Conservation (phyloP, 306 rosid species). For the Prunus mongolica region DNA sequence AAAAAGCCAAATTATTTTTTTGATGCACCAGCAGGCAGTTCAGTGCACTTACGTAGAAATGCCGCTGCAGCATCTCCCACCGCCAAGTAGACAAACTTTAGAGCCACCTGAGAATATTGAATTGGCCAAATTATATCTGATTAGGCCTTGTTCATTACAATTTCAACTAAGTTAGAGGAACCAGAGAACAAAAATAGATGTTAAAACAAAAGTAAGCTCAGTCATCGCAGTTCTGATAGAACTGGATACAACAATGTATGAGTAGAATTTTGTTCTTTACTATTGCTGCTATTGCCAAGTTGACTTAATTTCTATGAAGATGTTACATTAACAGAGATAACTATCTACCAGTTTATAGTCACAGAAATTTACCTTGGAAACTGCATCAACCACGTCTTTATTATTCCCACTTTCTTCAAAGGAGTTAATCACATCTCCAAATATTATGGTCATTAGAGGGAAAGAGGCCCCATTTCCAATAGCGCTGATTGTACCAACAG, state of each 20-base stretch:
- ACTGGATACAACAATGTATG: too few species aligned
- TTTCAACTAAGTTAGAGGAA: not conserved
- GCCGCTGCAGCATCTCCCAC: slow-evolving; percentile 53
- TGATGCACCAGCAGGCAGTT: not conserved
- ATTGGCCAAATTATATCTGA: not conserved
- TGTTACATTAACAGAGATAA: not conserved
- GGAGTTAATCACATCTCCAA: slow-evolving; percentile 60
- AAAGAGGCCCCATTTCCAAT: slow-evolving; percentile 49
- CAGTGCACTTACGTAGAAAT: slow-evolving; percentile 53
- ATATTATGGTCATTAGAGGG: slow-evolving; percentile 59
- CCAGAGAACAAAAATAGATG: not conserved
- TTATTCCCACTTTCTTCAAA: slow-evolving; percentile 43
- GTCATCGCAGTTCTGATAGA: not conserved
- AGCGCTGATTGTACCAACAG: slow-evolving; percentile 58
- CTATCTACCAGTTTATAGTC: not conserved
- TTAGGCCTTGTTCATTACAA: not conserved
- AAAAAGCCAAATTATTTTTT: slow-evolving; percentile 1
- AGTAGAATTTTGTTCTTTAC: not conserved
- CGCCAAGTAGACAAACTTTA: slow-evolving; percentile 66
- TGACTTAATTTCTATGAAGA: not conserved
- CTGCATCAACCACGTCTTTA: slow-evolving; percentile 39
- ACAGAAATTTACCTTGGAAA: slow-evolving; percentile 43
- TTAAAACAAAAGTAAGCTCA: not conserved
- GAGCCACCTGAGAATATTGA: slow-evolving; percentile 41
- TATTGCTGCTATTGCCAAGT: too few species aligned